These are phyloP conservation scores for Neurospora sp. DNA, from an alignment of 2,329 filamentous ascomycete species.

Conservation along the genomic window DNA sequence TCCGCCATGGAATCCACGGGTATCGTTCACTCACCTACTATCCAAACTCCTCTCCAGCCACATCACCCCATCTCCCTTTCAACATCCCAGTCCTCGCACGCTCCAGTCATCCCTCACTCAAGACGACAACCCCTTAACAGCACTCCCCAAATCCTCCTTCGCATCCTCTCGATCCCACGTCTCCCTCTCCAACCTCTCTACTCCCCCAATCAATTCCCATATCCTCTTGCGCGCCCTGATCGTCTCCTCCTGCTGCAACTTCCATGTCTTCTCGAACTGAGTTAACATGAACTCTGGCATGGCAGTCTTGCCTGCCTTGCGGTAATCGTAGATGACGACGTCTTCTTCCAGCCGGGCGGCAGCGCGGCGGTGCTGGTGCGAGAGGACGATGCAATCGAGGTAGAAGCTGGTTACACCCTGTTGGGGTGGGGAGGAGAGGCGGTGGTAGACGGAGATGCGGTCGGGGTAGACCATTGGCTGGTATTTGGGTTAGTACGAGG, in stretches of 20 bases:
- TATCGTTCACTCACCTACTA: background rate
- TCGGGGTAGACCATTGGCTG: conserved; percentile 80
- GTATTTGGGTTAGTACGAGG: background rate
- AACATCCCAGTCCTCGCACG: background rate
- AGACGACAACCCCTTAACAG: conserved; percentile 11
- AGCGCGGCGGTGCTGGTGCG: conserved; percentile 60
- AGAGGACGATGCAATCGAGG: conserved; percentile 57
- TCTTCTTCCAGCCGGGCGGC: conserved; percentile 71
- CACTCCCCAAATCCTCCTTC: conserved; percentile 55
- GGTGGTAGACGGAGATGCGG: conserved; percentile 74
- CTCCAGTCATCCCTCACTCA: background rate
- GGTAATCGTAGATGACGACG: conserved; percentile 64
- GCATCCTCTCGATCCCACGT: conserved; percentile 67
- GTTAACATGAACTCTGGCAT: conserved; percentile 32
- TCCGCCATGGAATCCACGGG: background rate
- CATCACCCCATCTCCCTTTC: background rate
- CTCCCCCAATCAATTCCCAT: conserved; percentile 42
- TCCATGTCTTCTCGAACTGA: conserved; percentile 26
- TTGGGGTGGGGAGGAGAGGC: conserved; percentile 46
- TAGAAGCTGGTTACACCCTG: conserved; percentile 43
- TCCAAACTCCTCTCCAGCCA: background rate
- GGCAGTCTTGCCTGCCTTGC: conserved; percentile 24
- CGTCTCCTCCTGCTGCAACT: conserved; percentile 46
- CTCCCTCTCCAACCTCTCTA: conserved; percentile 54
- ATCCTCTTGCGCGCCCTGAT: conserved; percentile 42